Evolutionary conservation across 2,329 filamentous ascomycete species (phyloP).

Genomic region (Trichoderma sp.): DNA sequence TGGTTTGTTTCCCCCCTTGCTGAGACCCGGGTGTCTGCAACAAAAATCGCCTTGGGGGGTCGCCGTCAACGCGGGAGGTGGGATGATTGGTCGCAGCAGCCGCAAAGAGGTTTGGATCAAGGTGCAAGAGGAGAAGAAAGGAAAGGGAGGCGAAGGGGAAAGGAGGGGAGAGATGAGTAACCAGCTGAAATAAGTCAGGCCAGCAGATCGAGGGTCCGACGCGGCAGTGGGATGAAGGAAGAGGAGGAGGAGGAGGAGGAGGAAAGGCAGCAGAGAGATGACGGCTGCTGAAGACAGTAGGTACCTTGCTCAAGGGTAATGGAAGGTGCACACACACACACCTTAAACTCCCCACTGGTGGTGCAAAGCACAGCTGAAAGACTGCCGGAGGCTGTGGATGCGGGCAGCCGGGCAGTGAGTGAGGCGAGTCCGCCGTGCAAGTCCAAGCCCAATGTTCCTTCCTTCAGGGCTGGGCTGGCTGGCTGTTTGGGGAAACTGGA

Average conservation of each 20-base stretch:
- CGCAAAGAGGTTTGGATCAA: background rate
- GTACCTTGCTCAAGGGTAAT: too few species aligned
- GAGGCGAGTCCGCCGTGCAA: constrained; percentile 10
- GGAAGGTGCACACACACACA: too few species aligned
- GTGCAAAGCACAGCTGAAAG: background rate
- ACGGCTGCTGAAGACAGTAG: background rate
- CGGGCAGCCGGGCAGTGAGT: constrained; percentile 15
- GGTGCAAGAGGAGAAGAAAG: background rate
- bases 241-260: background rate
- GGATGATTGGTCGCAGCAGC: background rate
- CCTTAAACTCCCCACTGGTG: too few species aligned
- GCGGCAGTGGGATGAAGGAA: too few species aligned
- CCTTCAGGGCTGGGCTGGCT: background rate
- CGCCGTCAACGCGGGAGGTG: background rate
- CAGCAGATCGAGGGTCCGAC: too few species aligned
- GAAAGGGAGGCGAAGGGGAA: background rate
- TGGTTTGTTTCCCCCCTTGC: background rate
- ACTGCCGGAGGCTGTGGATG: constrained; percentile 25
- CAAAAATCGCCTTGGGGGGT: background rate
- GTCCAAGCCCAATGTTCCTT: background rate
- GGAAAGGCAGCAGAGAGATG: background rate
- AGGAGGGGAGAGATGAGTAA: background rate
- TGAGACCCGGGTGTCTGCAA: background rate
- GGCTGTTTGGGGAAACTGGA: constrained; percentile 17
- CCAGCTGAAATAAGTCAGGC: background rate